Percentiles rank a stretch among this genome's conserved stretches.
phyloP scores from a whole-genome alignment of 805 yeast species.

The Teunomyces gatunensis region DNA sequence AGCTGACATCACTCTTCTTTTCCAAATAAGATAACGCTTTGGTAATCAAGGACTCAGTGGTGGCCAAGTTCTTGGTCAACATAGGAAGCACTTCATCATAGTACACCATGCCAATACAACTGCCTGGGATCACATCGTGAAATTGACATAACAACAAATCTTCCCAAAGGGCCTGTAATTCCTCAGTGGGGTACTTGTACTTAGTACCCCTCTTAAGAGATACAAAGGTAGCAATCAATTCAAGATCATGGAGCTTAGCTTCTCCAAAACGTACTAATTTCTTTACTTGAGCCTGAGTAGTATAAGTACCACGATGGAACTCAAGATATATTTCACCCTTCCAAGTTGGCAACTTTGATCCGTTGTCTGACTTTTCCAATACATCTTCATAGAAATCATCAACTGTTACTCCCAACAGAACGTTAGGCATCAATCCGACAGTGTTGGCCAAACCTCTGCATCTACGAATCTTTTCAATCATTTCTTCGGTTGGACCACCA shows the following conservation, averaged over 20 bases:
- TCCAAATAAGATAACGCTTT: constrained; percentile 38
- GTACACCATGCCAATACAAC: constrained; percentile 89
- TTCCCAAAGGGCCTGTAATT: constrained; percentile 79
- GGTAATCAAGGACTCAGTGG: constrained; percentile 50
- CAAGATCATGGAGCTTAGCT: constrained; percentile 78
- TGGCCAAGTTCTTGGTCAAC: constrained; percentile 54
- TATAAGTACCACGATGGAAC: constrained; percentile 95
- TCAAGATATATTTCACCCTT: constrained; percentile 91
- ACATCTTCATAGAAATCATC: constrained; percentile 75
- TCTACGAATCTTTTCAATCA: constrained; percentile 89
- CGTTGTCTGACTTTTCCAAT: constrained; percentile 60
- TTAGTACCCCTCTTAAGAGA: constrained; percentile 48
- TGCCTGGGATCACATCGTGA: constrained; percentile 97
- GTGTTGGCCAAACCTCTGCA: constrained; percentile 84
- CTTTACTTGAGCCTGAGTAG: constrained; percentile 88
- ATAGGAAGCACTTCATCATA: constrained; percentile 81
- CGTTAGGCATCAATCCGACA: constrained; percentile 76
- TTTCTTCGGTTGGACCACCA: constrained; percentile 94
- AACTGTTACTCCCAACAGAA: constrained; percentile 75
- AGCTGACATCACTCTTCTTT: constrained; percentile 4
- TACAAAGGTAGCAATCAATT: constrained; percentile 74
- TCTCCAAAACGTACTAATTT: constrained; percentile 76
- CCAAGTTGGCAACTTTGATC: constrained; percentile 78
- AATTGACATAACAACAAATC: constrained; percentile 87
- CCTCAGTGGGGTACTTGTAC: constrained; percentile 70